Percentiles rank a stretch among this genome's conserved stretches.
These are phyloP conservation scores for Tetrahymena malaccensis DNA, from an alignment of 73 alveolate species.

Conservation along the genomic window DNA sequence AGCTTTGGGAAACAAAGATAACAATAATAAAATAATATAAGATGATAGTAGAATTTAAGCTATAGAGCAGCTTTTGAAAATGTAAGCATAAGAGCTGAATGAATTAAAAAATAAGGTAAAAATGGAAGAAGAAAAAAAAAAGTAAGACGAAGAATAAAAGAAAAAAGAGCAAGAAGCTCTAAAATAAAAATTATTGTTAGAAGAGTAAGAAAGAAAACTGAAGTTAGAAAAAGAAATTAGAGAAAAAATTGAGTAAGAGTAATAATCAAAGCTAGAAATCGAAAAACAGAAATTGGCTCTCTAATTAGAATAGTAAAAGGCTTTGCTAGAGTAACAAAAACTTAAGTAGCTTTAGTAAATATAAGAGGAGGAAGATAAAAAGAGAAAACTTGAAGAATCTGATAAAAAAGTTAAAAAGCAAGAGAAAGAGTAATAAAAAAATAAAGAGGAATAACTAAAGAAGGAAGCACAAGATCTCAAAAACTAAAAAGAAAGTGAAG, in stretches of 20 bases:
- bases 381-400: neutral
- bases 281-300: neutral
- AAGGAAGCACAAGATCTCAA: neutral
- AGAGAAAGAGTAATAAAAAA: neutral
- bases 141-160: neutral
- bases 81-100: neutral
- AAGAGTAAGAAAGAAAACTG: neutral
- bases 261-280: neutral
- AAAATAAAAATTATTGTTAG: neutral
- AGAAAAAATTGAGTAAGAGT: neutral
- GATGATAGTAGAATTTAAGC: neutral
- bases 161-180: neutral
- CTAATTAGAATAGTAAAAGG: neutral
- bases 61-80: neutral
- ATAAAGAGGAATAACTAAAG: neutral
- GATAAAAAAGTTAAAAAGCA: neutral
- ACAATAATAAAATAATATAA: neutral
- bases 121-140: neutral
- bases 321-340: neutral
- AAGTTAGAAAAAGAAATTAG: neutral
- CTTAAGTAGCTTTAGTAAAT: neutral
- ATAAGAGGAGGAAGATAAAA: neutral
- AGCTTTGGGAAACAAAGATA: neutral
- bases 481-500: neutral
- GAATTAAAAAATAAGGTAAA: neutral